Evolutionary conservation across 1,139 yeast genomes (phyloP), one percentile per base, ranked within the genome.

Genomic region (Diutina scorzettiae): DNA sequence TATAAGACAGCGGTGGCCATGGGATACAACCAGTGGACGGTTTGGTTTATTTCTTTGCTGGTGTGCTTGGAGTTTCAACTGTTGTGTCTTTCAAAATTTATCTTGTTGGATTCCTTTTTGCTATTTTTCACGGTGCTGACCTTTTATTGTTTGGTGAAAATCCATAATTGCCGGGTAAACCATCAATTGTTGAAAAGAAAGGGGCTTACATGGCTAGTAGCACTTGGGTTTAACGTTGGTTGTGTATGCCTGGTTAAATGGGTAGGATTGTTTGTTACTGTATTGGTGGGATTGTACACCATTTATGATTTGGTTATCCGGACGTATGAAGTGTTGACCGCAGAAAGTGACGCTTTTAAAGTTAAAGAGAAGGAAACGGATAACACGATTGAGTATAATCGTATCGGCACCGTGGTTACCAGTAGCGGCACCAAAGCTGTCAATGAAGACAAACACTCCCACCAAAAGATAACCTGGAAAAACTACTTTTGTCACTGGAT

Each of bases 401-500:
- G 37, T 16, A 32, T 32, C 20, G 25, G 12, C 5, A 11, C 21
- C 21, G 18, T 14, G 21, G n/a, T n/a, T n/a, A n/a, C n/a, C n/a
- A n/a, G n/a, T n/a, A n/a, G n/a, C n/a, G n/a, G n/a, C n/a, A n/a
- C n/a, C n/a, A n/a, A n/a, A n/a, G n/a, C n/a, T n/a, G 34, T 17
- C 16, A 14, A 31, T 9, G 20, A 31, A 8, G 27, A 24, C 21
- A 19, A 17, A 9, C 8, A 7, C 21, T 28, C 20, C 12, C 3
- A 20, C 14, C 2, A 2, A 12, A 34, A 30, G 29, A 64, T 61
- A 4, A 32, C 51, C 4, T 43, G 53, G 52, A 54, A 51, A 32
- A 60, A 57, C 14, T 83, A 84, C 54, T 49, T 64, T 8, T 51
- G 53, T 19, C 95, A 85, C 60, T 91, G 97, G 97, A 37, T 68